Percentiles rank a stretch among this genome's conserved stretches.
Evolutionary conservation across 768 basidiomycete genomes (phyloP).

Genomic region (Podaxis carcinomalis): DNA sequence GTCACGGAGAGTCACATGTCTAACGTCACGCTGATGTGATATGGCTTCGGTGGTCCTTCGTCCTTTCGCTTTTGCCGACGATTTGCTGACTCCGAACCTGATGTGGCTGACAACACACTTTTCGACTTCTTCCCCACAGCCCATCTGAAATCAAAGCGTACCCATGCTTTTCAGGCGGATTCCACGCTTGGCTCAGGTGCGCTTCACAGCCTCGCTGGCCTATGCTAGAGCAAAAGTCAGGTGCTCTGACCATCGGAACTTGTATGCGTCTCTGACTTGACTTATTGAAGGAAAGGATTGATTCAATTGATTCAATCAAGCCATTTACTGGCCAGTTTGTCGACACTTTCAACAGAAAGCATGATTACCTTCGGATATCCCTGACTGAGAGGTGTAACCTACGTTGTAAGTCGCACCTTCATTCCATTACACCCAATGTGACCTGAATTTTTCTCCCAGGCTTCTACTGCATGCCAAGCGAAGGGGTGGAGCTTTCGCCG

Average conservation of each 20-base stretch:
- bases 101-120: neutral
- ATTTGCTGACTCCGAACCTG: neutral
- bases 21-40: slow-evolving; percentile 1
- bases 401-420: slow-evolving; percentile 48
- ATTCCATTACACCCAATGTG: neutral
- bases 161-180: neutral
- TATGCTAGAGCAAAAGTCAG: slow-evolving; percentile 13
- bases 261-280: neutral
- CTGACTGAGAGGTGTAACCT: slow-evolving; percentile 87
- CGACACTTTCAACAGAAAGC: slow-evolving; percentile 65
- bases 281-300: slow-evolving; percentile 47
- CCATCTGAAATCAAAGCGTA: neutral
- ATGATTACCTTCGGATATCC: slow-evolving; percentile 87
- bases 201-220: neutral
- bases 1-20: slow-evolving; percentile 26
- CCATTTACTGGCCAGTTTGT: slow-evolving; percentile 51
- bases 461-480: slow-evolving; percentile 89
- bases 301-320: slow-evolving; percentile 42
- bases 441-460: slow-evolving; percentile 39
- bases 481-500: slow-evolving; percentile 75
- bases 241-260: neutral
- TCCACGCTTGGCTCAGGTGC: neutral
- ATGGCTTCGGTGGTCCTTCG: neutral
- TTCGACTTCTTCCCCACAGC: neutral
- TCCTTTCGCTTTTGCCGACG: neutral